phyloP scores from a whole-genome alignment of 1,139 yeast genomes.

The Zygotorulaspora mrakii region DNA sequence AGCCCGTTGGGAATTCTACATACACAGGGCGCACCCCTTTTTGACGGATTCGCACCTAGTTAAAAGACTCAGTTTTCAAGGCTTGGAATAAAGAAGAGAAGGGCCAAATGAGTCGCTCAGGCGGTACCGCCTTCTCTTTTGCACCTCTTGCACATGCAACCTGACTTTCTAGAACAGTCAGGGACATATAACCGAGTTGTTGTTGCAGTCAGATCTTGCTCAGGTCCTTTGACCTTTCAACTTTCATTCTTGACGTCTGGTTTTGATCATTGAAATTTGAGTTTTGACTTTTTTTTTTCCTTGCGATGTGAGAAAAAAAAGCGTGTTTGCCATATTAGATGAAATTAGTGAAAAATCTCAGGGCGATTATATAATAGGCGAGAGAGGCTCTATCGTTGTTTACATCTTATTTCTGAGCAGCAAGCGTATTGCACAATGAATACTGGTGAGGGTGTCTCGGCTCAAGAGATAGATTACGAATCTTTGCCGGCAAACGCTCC shows the following conservation, averaged over 20 bases:
- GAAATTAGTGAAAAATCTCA: slow-evolving; percentile 1
- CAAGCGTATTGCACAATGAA: slow-evolving; percentile 11
- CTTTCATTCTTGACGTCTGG: not conserved
- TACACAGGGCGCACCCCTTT: not conserved
- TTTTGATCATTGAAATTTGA: too few species aligned
- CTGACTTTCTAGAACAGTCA: too few species aligned
- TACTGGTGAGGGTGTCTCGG: slow-evolving; percentile 17
- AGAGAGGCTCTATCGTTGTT: not conserved
- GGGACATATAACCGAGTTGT: too few species aligned
- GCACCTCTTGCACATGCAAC: not conserved
- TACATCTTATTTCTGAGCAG: not conserved
- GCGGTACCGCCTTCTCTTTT: too few species aligned
- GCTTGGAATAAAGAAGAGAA: too few species aligned
- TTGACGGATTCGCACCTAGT: not conserved
- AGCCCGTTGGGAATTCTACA: too few species aligned
- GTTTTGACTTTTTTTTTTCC: not conserved
- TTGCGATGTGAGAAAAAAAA: slow-evolving; percentile 1
- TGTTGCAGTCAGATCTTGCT: too few species aligned
- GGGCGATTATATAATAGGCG: slow-evolving; percentile 2
- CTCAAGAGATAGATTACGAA: slow-evolving; percentile 69
- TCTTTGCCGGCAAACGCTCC: slow-evolving; percentile 88
- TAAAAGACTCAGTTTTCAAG: too few species aligned
- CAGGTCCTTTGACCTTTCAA: not conserved
- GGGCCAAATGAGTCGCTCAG: too few species aligned
- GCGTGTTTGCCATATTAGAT: not conserved